Conservation (phyloP, 257 asterid species). For the Solanum virginianum region DNA sequence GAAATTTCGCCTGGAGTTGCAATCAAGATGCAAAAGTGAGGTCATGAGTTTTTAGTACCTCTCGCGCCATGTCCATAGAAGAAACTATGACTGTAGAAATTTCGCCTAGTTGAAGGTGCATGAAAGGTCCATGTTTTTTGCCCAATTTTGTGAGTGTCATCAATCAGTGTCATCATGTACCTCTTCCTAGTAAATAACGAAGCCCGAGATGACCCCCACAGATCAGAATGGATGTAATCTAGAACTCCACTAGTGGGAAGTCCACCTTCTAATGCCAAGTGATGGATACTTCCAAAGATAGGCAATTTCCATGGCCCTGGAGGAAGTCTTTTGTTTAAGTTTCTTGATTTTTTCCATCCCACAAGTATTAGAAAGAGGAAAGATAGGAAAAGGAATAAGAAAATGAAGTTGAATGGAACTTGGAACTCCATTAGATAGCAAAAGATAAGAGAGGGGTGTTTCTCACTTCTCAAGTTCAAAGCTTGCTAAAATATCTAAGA, state of each 20-base stretch:
- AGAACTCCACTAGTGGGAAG: no score
- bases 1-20: no score
- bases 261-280: conserved; percentile 3
- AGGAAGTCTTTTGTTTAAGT: neutral
- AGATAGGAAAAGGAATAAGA: neutral
- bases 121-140: conserved; percentile 14
- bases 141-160: neutral
- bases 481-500: no score
- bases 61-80: conserved; percentile 3
- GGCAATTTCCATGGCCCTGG: neutral
- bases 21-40: conserved; percentile 26
- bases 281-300: conserved; percentile 23
- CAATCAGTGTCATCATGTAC: no score
- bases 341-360: neutral
- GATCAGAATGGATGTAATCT: no score
- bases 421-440: neutral
- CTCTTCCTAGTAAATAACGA: no score
- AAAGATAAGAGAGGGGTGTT: neutral
- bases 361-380: neutral
- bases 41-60: neutral
- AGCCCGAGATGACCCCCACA: no score
- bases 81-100: conserved; percentile 19
- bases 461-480: neutral
- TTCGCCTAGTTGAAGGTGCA: conserved; percentile 11
- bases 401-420: neutral